Evolutionary conservation across 306 rosid species (phyloP).

Genomic region (Pyrus pyrifolia): DNA sequence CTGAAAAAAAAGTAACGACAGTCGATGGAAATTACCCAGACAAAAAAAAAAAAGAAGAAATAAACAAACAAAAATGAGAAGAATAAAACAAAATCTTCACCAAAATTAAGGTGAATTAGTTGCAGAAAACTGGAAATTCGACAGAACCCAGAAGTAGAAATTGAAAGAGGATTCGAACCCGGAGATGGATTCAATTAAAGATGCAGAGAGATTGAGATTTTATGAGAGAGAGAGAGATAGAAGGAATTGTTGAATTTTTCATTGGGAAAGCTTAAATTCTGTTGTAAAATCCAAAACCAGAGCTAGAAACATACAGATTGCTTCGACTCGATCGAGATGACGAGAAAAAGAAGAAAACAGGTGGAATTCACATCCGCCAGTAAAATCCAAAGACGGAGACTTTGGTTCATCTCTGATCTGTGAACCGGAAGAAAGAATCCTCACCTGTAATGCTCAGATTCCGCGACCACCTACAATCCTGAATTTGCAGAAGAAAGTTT

Average conservation of each 20-base stretch:
- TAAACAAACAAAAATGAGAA: not conserved
- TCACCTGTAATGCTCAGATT: constrained; percentile 51
- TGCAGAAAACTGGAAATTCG: not conserved
- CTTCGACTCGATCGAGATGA: constrained; percentile 17
- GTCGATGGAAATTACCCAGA: not conserved
- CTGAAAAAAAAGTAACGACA: not conserved
- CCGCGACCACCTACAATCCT: constrained; percentile 4
- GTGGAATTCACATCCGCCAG: constrained; percentile 3
- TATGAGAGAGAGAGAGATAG: not conserved
- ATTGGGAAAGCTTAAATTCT: constrained; percentile 1
- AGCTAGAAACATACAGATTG: constrained; percentile 1
- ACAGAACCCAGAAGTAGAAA: not conserved
- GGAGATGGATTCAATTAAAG: not conserved
- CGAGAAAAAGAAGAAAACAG: not conserved
- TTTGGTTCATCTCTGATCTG: constrained; percentile 26
- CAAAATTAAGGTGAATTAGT: not conserved
- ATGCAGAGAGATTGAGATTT: not conserved
- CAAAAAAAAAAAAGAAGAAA: not conserved
- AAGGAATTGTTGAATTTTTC: constrained; percentile 16
- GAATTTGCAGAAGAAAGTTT: constrained; percentile 2
- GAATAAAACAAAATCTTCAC: not conserved
- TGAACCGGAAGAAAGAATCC: constrained; percentile 16
- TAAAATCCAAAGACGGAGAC: constrained; percentile 8
- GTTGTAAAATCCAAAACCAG: not conserved
- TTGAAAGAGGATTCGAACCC: not conserved